phyloP scores from a whole-genome alignment of 2,329 filamentous ascomycete species.

The Neofusicoccum cordaticola region DNA sequence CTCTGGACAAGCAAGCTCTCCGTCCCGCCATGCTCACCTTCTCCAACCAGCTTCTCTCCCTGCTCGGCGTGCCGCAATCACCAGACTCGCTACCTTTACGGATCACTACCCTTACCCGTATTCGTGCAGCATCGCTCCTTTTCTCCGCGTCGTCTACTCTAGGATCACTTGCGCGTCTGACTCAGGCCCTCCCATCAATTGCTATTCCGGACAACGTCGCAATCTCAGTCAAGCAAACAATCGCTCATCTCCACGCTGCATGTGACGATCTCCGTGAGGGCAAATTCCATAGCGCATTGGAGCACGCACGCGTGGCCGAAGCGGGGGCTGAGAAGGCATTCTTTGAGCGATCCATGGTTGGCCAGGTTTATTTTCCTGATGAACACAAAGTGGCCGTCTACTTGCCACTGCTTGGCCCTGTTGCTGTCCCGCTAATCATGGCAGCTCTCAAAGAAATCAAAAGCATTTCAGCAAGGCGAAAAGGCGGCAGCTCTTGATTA shows the following conservation, averaged over 20 bases:
- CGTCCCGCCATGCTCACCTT: conserved; percentile 84
- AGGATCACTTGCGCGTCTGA: conserved; percentile 85
- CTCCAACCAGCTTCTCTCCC: conserved; percentile 81
- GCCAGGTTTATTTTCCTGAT: conserved; percentile 96
- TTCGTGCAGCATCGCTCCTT: conserved; percentile 79
- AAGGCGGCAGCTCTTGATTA: neutral
- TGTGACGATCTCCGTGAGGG: conserved; percentile 67
- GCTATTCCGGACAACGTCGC: conserved; percentile 86
- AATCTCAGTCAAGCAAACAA: conserved; percentile 75
- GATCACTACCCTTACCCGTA: conserved; percentile 78
- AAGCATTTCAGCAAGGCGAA: conserved; percentile 31
- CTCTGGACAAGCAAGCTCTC: conserved; percentile 64
- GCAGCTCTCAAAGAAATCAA: conserved; percentile 78
- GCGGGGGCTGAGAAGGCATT: conserved; percentile 89
- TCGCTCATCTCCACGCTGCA: conserved; percentile 72
- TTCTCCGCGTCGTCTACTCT: conserved; percentile 89
- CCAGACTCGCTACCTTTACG: conserved; percentile 78
- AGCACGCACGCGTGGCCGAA: conserved; percentile 81
- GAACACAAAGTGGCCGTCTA: conserved; percentile 98
- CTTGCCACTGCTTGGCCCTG: conserved; percentile 81
- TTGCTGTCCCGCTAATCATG: conserved; percentile 86
- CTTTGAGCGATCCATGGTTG: conserved; percentile 99
- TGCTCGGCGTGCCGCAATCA: conserved; percentile 79
- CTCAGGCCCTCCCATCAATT: conserved; percentile 79
- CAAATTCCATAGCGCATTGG: conserved; percentile 64